Evolutionary conservation across 208 protist genomes (phyloP), one percentile per base, ranked within the genome.

Genomic region (Strigomonas culicis): DNA sequence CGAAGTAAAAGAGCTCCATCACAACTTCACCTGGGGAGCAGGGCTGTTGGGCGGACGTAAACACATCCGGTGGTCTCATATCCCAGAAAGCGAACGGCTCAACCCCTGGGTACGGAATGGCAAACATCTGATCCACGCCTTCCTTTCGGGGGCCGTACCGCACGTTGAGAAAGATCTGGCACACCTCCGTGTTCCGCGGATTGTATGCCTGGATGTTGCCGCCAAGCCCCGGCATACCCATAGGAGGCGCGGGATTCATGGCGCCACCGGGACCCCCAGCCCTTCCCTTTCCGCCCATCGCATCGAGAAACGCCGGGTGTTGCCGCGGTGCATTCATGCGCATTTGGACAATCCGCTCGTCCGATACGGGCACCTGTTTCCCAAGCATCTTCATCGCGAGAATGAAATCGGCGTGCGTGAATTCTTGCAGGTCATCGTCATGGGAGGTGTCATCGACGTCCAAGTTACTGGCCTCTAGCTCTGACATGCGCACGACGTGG

Each of bases 1-100:
- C 87, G 77, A 93, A 88, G 73, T 79, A 93, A 66, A 91, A 91
- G 39, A 90, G 74, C 67, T 93, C 84, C 13, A 93, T 52, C 61
- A 80, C 81, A 21, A 91, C 73, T 36, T 93, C 82, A n/a, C 81
- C 79, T 4, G 65, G 61, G 64, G 76, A 82, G 25, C 70, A 59
- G 3, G 28, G 25, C 34, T 77, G 70, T 21, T 70, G 32, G 67
- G 64, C 58, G 25, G 27, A 53, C 4, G 55, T 32, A 17, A 72
- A 62, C 19, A 65, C 22, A 51, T 92, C 77, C 0, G 85, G 81
- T 8, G 70, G 68, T 30, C 81, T 79, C 70, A 87, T 81, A 49
- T 92, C 86, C 83, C 86, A 92, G 47, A 88, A 86, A 0, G 68
- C 66, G 68, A 90, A 89, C 7, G 82, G 67, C 66, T 88, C 72